A percentile compares a stretch with the other conserved stretches of the same genome.
Evolutionary conservation across 2,329 filamentous ascomycete genomes (phyloP).

Genomic region (Diaporthe helianthi): DNA sequence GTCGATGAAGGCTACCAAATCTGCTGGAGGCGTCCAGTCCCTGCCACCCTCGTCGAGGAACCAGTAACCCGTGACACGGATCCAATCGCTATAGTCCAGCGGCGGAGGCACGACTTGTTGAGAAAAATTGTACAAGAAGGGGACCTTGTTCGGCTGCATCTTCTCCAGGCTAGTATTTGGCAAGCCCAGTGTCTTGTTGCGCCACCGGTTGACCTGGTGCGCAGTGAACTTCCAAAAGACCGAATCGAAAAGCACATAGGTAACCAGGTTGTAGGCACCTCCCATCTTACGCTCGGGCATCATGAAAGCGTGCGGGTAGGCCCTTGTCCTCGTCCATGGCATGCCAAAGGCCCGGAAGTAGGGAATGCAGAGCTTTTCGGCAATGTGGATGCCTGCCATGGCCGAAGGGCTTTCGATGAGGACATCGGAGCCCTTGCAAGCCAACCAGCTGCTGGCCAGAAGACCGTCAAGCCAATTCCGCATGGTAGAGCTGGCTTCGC

Average conservation of each 20-base stretch:
- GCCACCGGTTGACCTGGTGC: constrained; percentile 91
- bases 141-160: constrained; percentile 96
- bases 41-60: constrained; percentile 79
- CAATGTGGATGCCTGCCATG: constrained; percentile 98
- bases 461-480: constrained; percentile 95
- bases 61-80: constrained; percentile 97
- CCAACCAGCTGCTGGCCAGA: constrained; percentile 79
- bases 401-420: constrained; percentile 95
- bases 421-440: constrained; percentile 86
- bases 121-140: constrained; percentile 97
- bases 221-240: constrained; percentile 96
- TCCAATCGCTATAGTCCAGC: constrained; percentile 96
- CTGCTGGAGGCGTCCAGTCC: constrained; percentile 75
- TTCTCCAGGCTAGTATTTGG: constrained; percentile 85
- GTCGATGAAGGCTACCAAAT: constrained; percentile 82
- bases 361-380: constrained; percentile 88
- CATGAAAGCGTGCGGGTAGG: constrained; percentile 96
- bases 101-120: constrained; percentile 93
- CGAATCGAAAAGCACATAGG: constrained; percentile 95
- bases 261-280: constrained; percentile 92
- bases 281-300: constrained; percentile 94
- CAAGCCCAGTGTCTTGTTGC: constrained; percentile 79
- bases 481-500: constrained; percentile 86
- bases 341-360: constrained; percentile 99
- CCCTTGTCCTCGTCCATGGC: constrained; percentile 96